Base-by-base conservation (phyloP, 306 rosid species). In the Alnus rubra region DNA sequence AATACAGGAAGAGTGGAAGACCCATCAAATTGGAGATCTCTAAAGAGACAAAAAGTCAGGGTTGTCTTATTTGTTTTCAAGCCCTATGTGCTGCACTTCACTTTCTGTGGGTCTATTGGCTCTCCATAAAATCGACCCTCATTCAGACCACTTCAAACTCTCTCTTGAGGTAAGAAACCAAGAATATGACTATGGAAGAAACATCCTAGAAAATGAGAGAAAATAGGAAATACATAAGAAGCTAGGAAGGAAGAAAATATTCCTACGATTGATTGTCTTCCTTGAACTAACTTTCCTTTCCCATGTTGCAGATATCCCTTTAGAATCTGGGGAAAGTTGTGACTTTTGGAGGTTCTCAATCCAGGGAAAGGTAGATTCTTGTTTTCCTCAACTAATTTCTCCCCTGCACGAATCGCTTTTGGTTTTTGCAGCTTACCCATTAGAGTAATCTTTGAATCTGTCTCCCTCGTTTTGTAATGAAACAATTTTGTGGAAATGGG, bases 351-450 rank as follows among this genome's bases (percentile, higher is more conserved):
- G 82, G 63, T 79, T 82, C 83, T 83, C 77, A 77, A 84, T 82
- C 91, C 52, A 47, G 18, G 67, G 78, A 51, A 82, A 88, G 88
- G 88, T 82, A 80, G 79, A 82, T 76, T 74, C 55, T 77, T 64
- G 9, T 77, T 58, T 79, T 42, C 72, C 74, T 80, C 76, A 52
- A 73, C 33, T 48, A 58, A 3, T 12, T 23, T 54, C 51, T 18
- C 60, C 60, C 75, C 9, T 50, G 28, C 68, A 62, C 47, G 71
- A 62, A n/a, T 63, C 60, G 75, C 37, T 67, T 44, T 69, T 23
- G 55, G 45, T 48, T 13, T 55, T 56, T 78, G 42, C 23, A 49
- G 31, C 53, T 23, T 69, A 9, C 52, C 70, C 9, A 35, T 58
- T 65, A 18, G 49, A 54, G 45, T 42, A 76, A 30, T 83, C 64